Conservation (phyloP, 768 basidiomycete species). For the Lactarius indigo region DNA sequence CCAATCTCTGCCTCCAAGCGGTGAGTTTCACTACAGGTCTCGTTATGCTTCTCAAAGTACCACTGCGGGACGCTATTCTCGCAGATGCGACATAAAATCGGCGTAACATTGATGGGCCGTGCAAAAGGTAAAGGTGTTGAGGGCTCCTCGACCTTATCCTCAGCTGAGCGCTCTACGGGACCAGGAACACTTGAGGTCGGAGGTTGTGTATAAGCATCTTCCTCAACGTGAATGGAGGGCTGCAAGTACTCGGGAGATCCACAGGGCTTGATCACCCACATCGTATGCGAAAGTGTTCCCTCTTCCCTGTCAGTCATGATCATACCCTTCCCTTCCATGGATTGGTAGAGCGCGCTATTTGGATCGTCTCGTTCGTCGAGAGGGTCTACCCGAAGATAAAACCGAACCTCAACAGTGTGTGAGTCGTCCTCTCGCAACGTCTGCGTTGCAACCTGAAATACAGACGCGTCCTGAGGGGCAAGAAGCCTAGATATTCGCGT, state of each 20-base stretch:
- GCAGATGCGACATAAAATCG: conserved; percentile 95
- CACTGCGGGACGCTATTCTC: conserved; percentile 95
- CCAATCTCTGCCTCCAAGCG: conserved; percentile 92
- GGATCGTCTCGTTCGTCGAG: conserved; percentile 50
- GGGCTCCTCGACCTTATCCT: conserved; percentile 31
- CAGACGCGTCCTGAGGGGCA: conserved; percentile 70
- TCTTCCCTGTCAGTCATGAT: conserved; percentile 92
- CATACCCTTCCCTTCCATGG: conserved; percentile 98
- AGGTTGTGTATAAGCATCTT: conserved; percentile 37
- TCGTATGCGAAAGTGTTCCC: conserved; percentile 86
- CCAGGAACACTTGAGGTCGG: conserved; percentile 38
- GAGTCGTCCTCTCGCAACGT: conserved; percentile 87
- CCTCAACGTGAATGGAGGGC: conserved; percentile 55
- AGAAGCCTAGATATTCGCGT: conserved; percentile 80
- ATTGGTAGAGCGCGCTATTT: conserved; percentile 59
- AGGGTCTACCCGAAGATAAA: conserved; percentile 77
- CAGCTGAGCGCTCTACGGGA: conserved; percentile 1
- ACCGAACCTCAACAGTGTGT: conserved; percentile 89
- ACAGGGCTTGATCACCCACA: conserved; percentile 94
- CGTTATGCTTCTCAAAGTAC: conserved; percentile 99
- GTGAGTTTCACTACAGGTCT: conserved; percentile 96
- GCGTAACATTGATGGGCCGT: conserved; percentile 74
- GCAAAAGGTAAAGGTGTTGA: conserved; percentile 71
- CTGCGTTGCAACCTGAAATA: conserved; percentile 84
- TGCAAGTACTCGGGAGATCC: conserved; percentile 66